These are phyloP conservation scores for Ophiostoma fasciatum DNA, from an alignment of 2,329 filamentous ascomycete genomes.

Conservation along the genomic window DNA sequence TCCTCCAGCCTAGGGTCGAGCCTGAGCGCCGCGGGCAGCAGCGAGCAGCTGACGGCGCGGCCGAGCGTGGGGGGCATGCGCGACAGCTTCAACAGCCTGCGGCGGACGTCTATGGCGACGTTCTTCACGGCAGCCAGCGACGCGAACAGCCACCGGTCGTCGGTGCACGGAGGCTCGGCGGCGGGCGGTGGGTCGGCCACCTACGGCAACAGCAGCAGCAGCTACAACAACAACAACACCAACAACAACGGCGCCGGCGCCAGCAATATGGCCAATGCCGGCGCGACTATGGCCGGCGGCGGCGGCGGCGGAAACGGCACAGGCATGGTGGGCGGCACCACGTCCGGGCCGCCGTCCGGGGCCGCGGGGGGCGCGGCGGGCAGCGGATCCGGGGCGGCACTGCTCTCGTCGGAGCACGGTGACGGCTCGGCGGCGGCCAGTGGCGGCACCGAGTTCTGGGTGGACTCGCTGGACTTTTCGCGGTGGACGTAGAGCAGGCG, in stretches of 20 bases:
- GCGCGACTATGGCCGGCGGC: no score
- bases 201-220: background rate
- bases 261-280: no score
- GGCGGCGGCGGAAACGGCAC: no score
- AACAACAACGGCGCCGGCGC: no score
- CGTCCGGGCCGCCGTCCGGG: no score
- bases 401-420: no score
- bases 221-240: no score
- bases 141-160: conserved; percentile 40
- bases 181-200: no score
- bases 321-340: no score
- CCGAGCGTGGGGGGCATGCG: conserved; percentile 32
- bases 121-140: conserved; percentile 46
- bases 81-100: conserved; percentile 45
- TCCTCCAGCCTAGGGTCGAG: no score
- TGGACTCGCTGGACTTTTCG: conserved; percentile 35
- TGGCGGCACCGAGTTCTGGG: conserved; percentile 21
- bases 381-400: no score
- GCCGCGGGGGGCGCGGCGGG: no score
- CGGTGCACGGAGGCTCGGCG: conserved; percentile 37
- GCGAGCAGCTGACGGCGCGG: conserved; percentile 2
- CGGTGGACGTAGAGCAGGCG: conserved; percentile 22
- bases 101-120: conserved; percentile 49
- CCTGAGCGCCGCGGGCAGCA: conserved; percentile 2
- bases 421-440: conserved; percentile 27